phyloP scores from a whole-genome alignment of 2,329 filamentous ascomycete species.

The Nemania serpens region DNA sequence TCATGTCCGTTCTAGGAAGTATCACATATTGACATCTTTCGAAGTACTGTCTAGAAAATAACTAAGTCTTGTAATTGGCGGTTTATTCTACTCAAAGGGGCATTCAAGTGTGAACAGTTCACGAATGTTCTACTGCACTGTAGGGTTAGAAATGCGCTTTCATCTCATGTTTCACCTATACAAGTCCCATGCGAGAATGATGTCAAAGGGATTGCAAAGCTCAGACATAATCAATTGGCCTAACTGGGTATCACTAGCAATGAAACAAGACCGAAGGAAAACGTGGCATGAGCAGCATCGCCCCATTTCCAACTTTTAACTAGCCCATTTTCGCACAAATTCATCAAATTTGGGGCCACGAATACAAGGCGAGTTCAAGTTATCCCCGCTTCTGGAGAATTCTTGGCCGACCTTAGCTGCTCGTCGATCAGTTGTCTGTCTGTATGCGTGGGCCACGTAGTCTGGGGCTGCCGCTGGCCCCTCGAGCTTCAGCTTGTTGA shows the following conservation, averaged over 20 bases:
- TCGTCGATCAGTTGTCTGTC: slow-evolving; percentile 25
- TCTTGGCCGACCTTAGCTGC: slow-evolving; percentile 21
- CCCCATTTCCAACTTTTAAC: slow-evolving; percentile 7
- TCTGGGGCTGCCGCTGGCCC: slow-evolving; percentile 28
- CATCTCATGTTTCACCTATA: no score
- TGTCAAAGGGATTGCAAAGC: background rate
- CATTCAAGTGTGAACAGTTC: no score
- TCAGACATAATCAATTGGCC: slow-evolving; percentile 10
- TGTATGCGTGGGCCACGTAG: slow-evolving; percentile 33
- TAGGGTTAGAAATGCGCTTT: no score
- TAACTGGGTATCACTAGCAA: slow-evolving; percentile 22
- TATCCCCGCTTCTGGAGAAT: slow-evolving; percentile 13
- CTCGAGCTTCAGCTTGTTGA: slow-evolving; percentile 29
- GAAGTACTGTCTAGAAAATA: no score
- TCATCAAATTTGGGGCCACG: slow-evolving; percentile 30
- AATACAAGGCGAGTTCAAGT: slow-evolving; percentile 6
- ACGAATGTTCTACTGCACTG: no score
- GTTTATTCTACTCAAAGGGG: no score
- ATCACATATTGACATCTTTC: no score
- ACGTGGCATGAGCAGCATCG: background rate
- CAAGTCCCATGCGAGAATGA: no score
- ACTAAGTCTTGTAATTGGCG: no score
- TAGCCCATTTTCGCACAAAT: slow-evolving; percentile 33
- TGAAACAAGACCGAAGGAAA: slow-evolving; percentile 5
- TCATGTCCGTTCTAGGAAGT: background rate